Percentiles rank a stretch among this genome's conserved stretches.
Evolutionary conservation across 768 basidiomycete species (phyloP).

Genomic region (Sporobolomyces phaffii): DNA sequence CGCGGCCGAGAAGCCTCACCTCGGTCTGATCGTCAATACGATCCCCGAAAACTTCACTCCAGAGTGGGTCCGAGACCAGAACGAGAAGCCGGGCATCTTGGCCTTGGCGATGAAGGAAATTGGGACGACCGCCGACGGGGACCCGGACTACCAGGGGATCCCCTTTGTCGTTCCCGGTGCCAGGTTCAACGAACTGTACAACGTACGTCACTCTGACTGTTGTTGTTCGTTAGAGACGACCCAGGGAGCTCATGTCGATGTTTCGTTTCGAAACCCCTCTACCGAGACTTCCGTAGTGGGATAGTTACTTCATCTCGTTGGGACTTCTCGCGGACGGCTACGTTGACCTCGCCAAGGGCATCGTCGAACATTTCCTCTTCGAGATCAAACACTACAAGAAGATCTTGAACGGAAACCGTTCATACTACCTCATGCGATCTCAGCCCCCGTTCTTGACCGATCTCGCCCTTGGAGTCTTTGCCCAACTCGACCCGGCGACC

Average conservation of each 20-base stretch:
- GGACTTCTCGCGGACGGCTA: constrained; percentile 92
- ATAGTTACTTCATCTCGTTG: constrained; percentile 87
- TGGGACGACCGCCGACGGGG: constrained; percentile 65
- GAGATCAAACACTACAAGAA: constrained; percentile 68
- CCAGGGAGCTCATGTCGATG: no score
- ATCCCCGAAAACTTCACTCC: constrained; percentile 82
- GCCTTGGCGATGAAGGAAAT: constrained; percentile 86
- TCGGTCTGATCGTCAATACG: constrained; percentile 86
- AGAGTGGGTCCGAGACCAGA: constrained; percentile 79
- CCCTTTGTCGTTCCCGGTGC: constrained; percentile 97
- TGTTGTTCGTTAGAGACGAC: no score
- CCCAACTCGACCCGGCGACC: constrained; percentile 82
- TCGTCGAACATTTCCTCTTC: constrained; percentile 98
- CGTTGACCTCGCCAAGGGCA: constrained; percentile 87
- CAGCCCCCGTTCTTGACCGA: constrained; percentile 99
- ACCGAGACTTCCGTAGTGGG: constrained; percentile 28
- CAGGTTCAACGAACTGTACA: constrained; percentile 63
- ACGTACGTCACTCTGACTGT: constrained; percentile 29
- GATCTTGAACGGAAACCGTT: constrained; percentile 87
- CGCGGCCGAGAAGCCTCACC: constrained; percentile 81
- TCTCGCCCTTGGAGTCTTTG: constrained; percentile 96
- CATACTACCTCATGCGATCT: constrained; percentile 82
- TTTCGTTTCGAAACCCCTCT: neutral
- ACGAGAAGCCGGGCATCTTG: constrained; percentile 86
- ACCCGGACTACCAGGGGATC: constrained; percentile 72